Evolutionary conservation across 2,329 filamentous ascomycete species (phyloP), one percentile per base, ranked within the genome.

Genomic region (Parafenestella ontariensis): DNA sequence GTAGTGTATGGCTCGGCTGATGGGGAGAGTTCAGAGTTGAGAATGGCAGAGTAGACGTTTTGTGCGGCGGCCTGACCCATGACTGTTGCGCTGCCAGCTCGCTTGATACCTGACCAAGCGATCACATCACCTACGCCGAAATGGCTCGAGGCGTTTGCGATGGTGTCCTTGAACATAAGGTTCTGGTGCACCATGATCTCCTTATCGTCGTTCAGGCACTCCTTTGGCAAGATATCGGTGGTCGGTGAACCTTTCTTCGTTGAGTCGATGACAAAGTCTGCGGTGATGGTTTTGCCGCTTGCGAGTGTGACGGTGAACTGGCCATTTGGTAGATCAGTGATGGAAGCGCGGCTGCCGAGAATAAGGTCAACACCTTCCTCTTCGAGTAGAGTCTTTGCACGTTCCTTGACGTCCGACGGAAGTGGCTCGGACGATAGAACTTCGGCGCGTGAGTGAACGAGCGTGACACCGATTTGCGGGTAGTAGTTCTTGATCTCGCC

Each of bases 101-200:
- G 87, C 79, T 92, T 93, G 77, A 94, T 92, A 39, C 89, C 90
- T 0, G 87, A 84, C 90, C 90, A 93, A 43, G 80, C 78, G 28
- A 83, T 84, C 15, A 90, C 78, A 69, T 94, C 90, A 15, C 90
- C 90, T 21, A 85, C 81, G 11, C 87, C 89, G 65, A 88, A 89
- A 72, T 93, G 90, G 24, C 76, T 74, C 0, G 78, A 76, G 11
- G 83, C 75, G 59, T 91, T 88, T 4, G 86, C 80, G 0, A 85
- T 78, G 0, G 76, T 76, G 1, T 76, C 64, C 1, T 80, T 73
- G 71, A 90, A 87, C 61, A 81, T 78, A 6, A 89, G 76, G 46
- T 83, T 86, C 6, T 68, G 62, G 20, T 69, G 55, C 47, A 92
- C 83, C 65, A 85, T 85, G 54, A 92, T 83, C 56, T 87, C 87